A percentile compares a stretch with the other conserved stretches of the same genome.
Conservation (phyloP, 768 basidiomycete genomes). For the Fomitopsis serialis region DNA sequence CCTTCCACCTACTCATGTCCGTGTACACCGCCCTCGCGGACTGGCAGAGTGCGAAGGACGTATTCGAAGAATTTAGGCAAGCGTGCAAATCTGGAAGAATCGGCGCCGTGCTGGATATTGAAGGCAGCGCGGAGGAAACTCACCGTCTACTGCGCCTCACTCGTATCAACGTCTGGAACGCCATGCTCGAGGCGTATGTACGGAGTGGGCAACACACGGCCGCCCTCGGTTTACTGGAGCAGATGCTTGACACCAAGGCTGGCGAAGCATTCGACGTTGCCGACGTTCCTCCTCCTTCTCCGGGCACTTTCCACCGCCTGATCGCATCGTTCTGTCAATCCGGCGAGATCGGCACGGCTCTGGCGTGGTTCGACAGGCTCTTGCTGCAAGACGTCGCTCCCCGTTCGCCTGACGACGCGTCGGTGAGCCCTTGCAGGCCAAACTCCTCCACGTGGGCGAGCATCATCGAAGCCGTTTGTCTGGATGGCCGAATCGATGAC, state of each 20-base stretch:
- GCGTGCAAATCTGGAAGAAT: constrained; percentile 37
- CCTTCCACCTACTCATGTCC: constrained; percentile 53
- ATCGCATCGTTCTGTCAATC: constrained; percentile 59
- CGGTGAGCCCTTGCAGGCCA: constrained; percentile 44
- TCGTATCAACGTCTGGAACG: constrained; percentile 56
- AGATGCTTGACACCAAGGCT: constrained; percentile 54
- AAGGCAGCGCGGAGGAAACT: constrained; percentile 7
- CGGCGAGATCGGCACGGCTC: constrained; percentile 58
- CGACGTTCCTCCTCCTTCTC: constrained; percentile 51
- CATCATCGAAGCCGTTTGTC: constrained; percentile 56
- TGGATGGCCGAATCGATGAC: constrained; percentile 41
- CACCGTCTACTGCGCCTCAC: background rate
- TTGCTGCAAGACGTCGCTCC: constrained; percentile 32
- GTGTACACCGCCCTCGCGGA: constrained; percentile 51
- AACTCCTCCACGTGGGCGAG: constrained; percentile 47
- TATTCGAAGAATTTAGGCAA: constrained; percentile 55
- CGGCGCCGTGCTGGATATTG: constrained; percentile 9
- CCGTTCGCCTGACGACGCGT: constrained; percentile 35
- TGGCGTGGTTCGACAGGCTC: constrained; percentile 69
- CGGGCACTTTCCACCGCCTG: constrained; percentile 59
- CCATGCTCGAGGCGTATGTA: constrained; percentile 76
- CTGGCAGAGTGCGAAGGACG: constrained; percentile 44
- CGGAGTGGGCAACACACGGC: constrained; percentile 52
- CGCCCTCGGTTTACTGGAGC: constrained; percentile 60
- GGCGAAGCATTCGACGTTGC: constrained; percentile 26